A percentile compares a stretch with the other conserved stretches of the same genome.
Evolutionary conservation across 2,329 filamentous ascomycete species (phyloP).

Genomic region (Epichloe glyceriae): DNA sequence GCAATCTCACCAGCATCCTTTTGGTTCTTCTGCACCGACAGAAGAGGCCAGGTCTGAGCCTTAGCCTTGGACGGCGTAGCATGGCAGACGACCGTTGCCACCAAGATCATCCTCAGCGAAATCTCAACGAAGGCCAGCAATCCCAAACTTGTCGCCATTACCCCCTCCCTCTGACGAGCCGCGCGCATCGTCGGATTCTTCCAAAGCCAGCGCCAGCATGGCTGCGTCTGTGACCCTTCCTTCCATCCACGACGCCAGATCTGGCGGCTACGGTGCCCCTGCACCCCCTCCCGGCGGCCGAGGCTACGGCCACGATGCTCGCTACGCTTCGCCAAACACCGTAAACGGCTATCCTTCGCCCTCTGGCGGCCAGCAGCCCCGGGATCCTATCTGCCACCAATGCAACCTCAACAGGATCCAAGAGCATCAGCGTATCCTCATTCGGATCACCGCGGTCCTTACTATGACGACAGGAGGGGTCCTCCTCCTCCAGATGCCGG

Average conservation of each 20-base stretch:
- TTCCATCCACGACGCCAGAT: conserved; percentile 34
- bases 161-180: conserved; percentile 9
- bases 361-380: conserved; percentile 19
- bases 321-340: conserved; percentile 30
- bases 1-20: conserved; percentile 4
- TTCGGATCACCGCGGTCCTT: conserved; percentile 26
- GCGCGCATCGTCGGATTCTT: conserved; percentile 6
- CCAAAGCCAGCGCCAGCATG: conserved; percentile 24
- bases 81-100: conserved; percentile 28
- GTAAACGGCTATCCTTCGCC: conserved; percentile 35
- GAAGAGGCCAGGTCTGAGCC: conserved; percentile 15
- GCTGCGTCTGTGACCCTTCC: conserved; percentile 33
- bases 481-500: conserved; percentile 14
- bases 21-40: conserved; percentile 12
- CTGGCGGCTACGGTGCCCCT: conserved; percentile 21
- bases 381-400: conserved; percentile 24
- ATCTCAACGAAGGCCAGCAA: conserved; percentile 21
- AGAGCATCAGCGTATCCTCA: conserved; percentile 24
- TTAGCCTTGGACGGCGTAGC: conserved; percentile 15
- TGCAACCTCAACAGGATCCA: conserved; percentile 24
- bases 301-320: conserved; percentile 19
- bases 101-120: conserved; percentile 24
- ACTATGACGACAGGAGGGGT: conserved; percentile 22
- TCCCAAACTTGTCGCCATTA: conserved; percentile 4
- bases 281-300: conserved; percentile 19